Percentiles rank a stretch among this genome's conserved stretches.
These are phyloP conservation scores for Rhizoctonia solani DNA, from an alignment of 1,284 basidiomycete genomes.

Conservation along the genomic window DNA sequence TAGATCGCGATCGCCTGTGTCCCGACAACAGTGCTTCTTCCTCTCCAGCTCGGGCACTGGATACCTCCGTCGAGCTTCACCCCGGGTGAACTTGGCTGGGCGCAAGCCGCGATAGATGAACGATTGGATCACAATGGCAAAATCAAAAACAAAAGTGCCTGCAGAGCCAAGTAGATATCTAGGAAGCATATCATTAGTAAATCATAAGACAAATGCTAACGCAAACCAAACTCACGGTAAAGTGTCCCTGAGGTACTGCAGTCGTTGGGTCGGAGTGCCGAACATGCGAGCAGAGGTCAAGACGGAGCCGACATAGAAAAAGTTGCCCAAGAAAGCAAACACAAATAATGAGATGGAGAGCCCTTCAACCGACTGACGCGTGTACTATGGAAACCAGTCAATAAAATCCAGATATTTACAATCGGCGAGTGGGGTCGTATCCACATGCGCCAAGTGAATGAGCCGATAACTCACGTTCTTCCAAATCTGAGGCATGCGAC, in stretches of 20 bases:
- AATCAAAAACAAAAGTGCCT: conserved; percentile 87
- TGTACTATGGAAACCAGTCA: conserved; percentile 66
- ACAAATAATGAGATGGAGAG: conserved; percentile 91
- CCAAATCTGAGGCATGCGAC: conserved; percentile 93
- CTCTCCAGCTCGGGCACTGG: background rate
- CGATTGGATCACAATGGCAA: conserved; percentile 76
- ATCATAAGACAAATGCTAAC: conserved; percentile 26
- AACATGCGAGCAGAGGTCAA: conserved; percentile 62
- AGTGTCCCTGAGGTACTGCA: conserved; percentile 68
- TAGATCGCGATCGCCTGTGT: conserved; percentile 8
- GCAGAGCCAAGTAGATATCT: conserved; percentile 86
- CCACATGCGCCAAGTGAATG: background rate
- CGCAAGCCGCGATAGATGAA: conserved; percentile 51
- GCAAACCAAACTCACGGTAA: conserved; percentile 62
- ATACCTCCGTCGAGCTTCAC: conserved; percentile 20
- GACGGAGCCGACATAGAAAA: conserved; percentile 87
- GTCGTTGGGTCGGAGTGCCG: conserved; percentile 50
- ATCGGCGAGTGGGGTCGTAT: background rate
- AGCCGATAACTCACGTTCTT: conserved; percentile 75
- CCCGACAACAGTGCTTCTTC: conserved; percentile 2
- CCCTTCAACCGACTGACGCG: conserved; percentile 79
- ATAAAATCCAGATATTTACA: too few relatives aligned
- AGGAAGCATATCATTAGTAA: conserved; percentile 8
- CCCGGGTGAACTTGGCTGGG: background rate
- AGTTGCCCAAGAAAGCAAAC: conserved; percentile 89